Evolutionary conservation across 2,329 filamentous ascomycete species (phyloP), one percentile per base, ranked within the genome.

Genomic region (Arthroderma uncinatum): DNA sequence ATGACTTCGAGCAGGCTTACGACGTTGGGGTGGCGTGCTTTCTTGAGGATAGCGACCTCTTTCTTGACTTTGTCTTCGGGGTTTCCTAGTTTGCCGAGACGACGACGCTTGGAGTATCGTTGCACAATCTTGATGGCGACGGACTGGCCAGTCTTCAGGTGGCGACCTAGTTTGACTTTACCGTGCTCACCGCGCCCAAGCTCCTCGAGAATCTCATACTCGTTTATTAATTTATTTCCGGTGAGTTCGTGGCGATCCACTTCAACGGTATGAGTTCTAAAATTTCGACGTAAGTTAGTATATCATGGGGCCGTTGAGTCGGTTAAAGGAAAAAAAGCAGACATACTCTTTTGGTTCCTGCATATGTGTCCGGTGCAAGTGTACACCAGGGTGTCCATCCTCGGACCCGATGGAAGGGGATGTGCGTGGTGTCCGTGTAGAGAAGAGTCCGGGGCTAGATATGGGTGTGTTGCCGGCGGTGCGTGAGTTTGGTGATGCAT

Each of bases 61-160:
- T 87, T 86, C 75, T 95, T 96, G 57, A 92, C 85, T 68, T 87
- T 87, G 62, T 79, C 77, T 66, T 85, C 82, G 16, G 83, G 81
- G 59, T 82, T 82, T n/a, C 80, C 82, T 39, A 82, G 73, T 65
- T 82, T 82, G 55, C 93, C 93, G n/a, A 98, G 79, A 25, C 92
- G 87, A 57, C 91, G 84, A 65, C 89, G 89, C 75, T 95, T 96
- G 55, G 92, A 95, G 69, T 93, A 95, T 37, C 93, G 84, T 58
- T 95, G 89, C 50, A 98, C 95, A 65, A 98, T 98, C 76, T 98
- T 98, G 79, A 98, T 96, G 57, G 93, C 93, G 2, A 98, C 92
- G 68, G 86, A 85, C 55, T 88, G 84, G 60, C 81, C 80, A 1
- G 82, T 90, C 57, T 84, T 77, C 48, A 89, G 77, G 68, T 94